These are phyloP conservation scores for Psophocarpus tetragonolobus DNA, from an alignment of 306 rosid species.

Conservation along the genomic window DNA sequence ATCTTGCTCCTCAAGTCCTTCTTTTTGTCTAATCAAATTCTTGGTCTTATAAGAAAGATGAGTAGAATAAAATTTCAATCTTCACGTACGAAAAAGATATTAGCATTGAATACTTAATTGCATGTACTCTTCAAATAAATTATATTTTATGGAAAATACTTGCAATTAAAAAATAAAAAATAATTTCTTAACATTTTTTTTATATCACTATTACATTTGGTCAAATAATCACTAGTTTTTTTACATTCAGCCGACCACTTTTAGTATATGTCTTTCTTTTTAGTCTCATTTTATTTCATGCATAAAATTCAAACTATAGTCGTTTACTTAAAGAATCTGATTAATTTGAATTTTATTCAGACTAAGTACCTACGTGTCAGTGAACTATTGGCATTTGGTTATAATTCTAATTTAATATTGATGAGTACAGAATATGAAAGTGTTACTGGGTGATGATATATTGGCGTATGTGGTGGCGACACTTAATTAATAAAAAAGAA, in stretches of 20 bases:
- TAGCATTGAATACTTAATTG: neutral
- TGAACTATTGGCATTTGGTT: too few species aligned
- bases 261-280: too few species aligned
- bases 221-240: too few species aligned
- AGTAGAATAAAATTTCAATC: neutral
- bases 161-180: too few species aligned
- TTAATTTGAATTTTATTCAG: too few species aligned
- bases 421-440: neutral
- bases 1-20: neutral
- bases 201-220: too few species aligned
- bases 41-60: neutral
- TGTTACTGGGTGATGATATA: neutral
- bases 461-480: conserved; percentile 4
- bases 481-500: conserved; percentile 26
- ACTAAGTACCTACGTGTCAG: too few species aligned
- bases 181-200: too few species aligned
- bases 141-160: neutral
- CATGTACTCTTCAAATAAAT: neutral
- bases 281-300: too few species aligned
- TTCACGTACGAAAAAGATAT: neutral
- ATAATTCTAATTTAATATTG: neutral
- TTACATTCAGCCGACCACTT: too few species aligned
- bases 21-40: neutral
- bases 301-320: too few species aligned
- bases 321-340: too few species aligned